Base-by-base conservation (phyloP, 805 yeast genomes). In the Pichia californica region DNA sequence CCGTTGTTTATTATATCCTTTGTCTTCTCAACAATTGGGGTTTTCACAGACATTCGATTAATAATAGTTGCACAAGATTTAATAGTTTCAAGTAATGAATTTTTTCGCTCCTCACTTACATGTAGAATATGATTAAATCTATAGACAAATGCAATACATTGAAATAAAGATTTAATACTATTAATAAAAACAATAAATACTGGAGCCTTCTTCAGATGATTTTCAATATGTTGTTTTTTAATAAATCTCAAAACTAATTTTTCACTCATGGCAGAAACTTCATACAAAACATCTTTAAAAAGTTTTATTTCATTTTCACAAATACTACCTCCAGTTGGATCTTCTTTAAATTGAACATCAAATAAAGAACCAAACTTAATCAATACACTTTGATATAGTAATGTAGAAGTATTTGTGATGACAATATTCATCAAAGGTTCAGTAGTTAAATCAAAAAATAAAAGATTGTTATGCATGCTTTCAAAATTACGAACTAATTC, bases 381-480 rank as follows among this genome's bases (percentile, higher is more conserved):
- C 5, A 58, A 32, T 16, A 60, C 52, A 21, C 57, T 49, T 35
- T 60, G 66, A 43, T 60, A 57, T 29, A 61, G 46, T 4, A 56
- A 23, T 0, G 56, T 55, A 5, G 54, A 47, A 8, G 64, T 53
- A 44, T 58, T 56, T 20, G 50, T 50, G 20, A 55, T 52, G 31
- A 58, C 56, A 15, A 53, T 41, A 36, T 53, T 53, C 44, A 56
- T 44, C 28, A 56, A 34, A 5, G 58, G 56, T 27, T 55, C 55
- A 14, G 59, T 48, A 29, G 52, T 48, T 31, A 55, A 36, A 40
- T 59, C 63, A 45, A 58, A 55, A 23, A 52, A 51, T 13, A 61
- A 41, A 29, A 61, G 35, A 42, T 59, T 61, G 15, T 48, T 53
- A 36, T 54, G 60, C 46, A 59, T 46, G n/a, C 44, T 49, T 32